A percentile compares a stretch with the other conserved stretches of the same genome.
Evolutionary conservation across 2,329 filamentous ascomycete species (phyloP).

Genomic region (Hypocrella siamensis): DNA sequence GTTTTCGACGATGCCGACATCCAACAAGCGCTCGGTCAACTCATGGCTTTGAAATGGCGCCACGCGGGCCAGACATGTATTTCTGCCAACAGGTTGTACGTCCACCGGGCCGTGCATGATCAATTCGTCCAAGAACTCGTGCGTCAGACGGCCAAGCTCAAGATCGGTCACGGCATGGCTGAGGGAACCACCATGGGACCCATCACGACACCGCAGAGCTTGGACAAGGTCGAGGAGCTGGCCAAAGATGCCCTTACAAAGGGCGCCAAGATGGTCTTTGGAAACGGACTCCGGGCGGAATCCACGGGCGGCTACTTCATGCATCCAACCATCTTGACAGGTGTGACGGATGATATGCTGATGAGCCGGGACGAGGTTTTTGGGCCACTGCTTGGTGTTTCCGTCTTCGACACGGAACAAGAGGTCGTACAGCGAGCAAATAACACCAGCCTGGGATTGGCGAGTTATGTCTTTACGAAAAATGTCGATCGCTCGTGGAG

Average conservation of each 20-base stretch:
- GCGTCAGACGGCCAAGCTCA: slow-evolving; percentile 33
- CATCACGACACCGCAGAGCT: slow-evolving; percentile 15
- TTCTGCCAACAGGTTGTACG: slow-evolving; percentile 43
- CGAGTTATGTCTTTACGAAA: slow-evolving; percentile 53
- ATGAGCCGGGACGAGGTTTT: slow-evolving; percentile 57
- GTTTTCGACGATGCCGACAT: slow-evolving; percentile 54
- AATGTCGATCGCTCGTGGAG: slow-evolving; percentile 24
- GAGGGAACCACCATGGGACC: slow-evolving; percentile 17
- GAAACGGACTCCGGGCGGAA: slow-evolving; percentile 31
- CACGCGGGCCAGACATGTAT: slow-evolving; percentile 61
- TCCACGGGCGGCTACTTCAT: slow-evolving; percentile 46
- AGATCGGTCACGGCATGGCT: slow-evolving; percentile 44
- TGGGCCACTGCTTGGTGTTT: slow-evolving; percentile 53
- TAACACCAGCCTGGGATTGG: slow-evolving; percentile 49
- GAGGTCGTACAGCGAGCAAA: slow-evolving; percentile 56
- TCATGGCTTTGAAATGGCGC: slow-evolving; percentile 50
- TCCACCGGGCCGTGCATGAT: slow-evolving; percentile 45
- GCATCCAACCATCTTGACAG: slow-evolving; percentile 50
- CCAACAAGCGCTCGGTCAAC: slow-evolving; percentile 48
- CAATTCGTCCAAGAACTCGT: slow-evolving; percentile 40
- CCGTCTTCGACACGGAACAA: slow-evolving; percentile 52
- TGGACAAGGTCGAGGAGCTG: slow-evolving; percentile 30
- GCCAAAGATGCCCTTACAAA: slow-evolving; percentile 41
- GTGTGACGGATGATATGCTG: slow-evolving; percentile 51
- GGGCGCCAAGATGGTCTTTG: slow-evolving; percentile 39